Base-by-base conservation (phyloP, 2,329 filamentous ascomycete species). In the Exserohilum rostratum region DNA sequence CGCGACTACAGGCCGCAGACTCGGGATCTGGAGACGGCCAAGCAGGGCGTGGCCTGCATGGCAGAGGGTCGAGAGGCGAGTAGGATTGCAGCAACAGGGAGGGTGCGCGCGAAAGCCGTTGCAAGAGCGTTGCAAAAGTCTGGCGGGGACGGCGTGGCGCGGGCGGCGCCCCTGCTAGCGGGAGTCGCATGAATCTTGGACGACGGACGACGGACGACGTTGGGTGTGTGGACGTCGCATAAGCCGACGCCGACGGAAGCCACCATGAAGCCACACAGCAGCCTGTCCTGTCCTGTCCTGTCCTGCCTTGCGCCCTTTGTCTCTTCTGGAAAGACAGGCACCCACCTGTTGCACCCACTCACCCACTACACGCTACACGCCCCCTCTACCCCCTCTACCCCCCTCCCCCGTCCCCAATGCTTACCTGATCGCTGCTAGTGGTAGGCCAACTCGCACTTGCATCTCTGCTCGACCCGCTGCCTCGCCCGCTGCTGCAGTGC, bases 101-200 rank as follows among this genome's bases (percentile, higher is more conserved):
- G 31, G 33, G 43, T 35, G n/a, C 29, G 53, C 34, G 53, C 43
- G 50, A 53, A 13, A 15, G 46, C 42, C 53, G 57, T 60, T 57
- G 50, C 53, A 57, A 31, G 44, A 54, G 46, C 45, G 57, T 60
- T 57, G 49, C 54, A 57, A 49, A 27, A 46, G 43, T 34, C 39
- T 27, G 10, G 47, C 43, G 29, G 50, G 43, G 58, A 34, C 40
- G 42, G 49, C 22, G 22, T 57, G 48, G 39, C 37, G 55, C 50
- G 55, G 55, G 43, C 37, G 37, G 45, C 50, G 18, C 38, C 56
- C 56, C 54, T 53, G 50, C 50, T 53, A 53, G 50, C 37, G 44
- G 44, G 38, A 22, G 31, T 42, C 35, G 56, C 56, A 56, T 55
- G 50, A 54, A 58, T 30, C 52, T 50, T 55, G 53, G 55, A 48